Evolutionary conservation across 768 basidiomycete genomes (phyloP).

Genomic region (Gloeophyllum trabeum): DNA sequence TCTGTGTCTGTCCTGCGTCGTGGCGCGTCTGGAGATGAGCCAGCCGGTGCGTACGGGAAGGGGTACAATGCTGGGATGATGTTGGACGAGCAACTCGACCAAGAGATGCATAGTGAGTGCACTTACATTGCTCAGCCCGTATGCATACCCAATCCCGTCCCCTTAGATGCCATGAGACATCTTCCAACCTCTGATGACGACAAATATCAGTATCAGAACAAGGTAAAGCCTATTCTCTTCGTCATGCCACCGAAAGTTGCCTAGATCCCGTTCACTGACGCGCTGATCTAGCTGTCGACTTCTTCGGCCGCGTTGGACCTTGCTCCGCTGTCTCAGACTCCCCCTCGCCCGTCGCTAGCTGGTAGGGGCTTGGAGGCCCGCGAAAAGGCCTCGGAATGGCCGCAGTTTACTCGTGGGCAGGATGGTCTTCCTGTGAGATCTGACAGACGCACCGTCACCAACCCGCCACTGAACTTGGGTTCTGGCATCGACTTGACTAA

Average conservation of each 20-base stretch:
- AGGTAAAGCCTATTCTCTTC: slow-evolving; percentile 28
- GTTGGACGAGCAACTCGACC: slow-evolving; percentile 86
- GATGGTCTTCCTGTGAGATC: slow-evolving; percentile 42
- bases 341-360: slow-evolving; percentile 50
- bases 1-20: slow-evolving; percentile 42
- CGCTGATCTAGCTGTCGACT: slow-evolving; percentile 59
- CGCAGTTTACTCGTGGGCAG: slow-evolving; percentile 70
- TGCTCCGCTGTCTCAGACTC: slow-evolving; percentile 79
- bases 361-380: slow-evolving; percentile 42
- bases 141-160: slow-evolving; percentile 4
- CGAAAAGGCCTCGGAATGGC: slow-evolving; percentile 87
- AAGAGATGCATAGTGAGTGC: slow-evolving; percentile 85
- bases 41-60: slow-evolving; percentile 46
- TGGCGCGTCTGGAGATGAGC: slow-evolving; percentile 44
- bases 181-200: slow-evolving; percentile 84
- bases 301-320: slow-evolving; percentile 91
- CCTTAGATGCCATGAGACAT: slow-evolving; percentile 76
- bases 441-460: slow-evolving; percentile 66
- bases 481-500: slow-evolving; percentile 37
- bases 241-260: slow-evolving; percentile 1
- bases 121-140: not conserved
- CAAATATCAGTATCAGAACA: slow-evolving; percentile 63
- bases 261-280: too few species aligned
- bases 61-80: slow-evolving; percentile 80
- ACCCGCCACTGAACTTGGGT: slow-evolving; percentile 56